Base-by-base conservation (phyloP, 1,284 basidiomycete genomes). In the Rhodofomes roseus region DNA sequence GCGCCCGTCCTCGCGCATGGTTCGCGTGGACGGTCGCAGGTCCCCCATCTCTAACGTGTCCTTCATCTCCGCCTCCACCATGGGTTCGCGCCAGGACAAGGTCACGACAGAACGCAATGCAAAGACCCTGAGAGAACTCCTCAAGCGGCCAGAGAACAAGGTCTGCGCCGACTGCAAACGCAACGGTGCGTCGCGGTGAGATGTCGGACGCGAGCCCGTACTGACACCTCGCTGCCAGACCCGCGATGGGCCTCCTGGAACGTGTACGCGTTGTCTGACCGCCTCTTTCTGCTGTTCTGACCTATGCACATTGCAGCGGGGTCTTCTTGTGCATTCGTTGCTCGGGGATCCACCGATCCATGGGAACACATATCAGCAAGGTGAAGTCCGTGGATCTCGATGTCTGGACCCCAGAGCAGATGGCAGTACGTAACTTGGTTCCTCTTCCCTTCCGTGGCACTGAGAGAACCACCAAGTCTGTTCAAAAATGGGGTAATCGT, bases 181-280 rank as follows among this genome's bases (percentile, higher is more conserved):
- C 65, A 95, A 96, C 74, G 95, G 94, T 92, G 64, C 55, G 84
- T 69, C 14, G 50, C 50, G 31, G 50, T 34, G 20, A 52, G 50
- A 34, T 18, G 8, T 43, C 36, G 58, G 27, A 57, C 51, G 48
- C 31, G 52, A 59, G 48, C 58, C 37, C 20, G 25, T 57, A 60
- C 61, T 57, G 53, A 67, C 31, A 34, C 59, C 34, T 54, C 46
- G 56, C 34, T 56, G 2, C 31, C 67, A 96, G 96, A 98, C 79
- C 93, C 96, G 40, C 82, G 96, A 71, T 99, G 96, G 96, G 96
- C 96, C 22, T 96, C 95, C 1, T 98, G 96, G 93, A 99, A 98
- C 73, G 75, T 98, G 87, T 95, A 73, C 68, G 87, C 72, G 56
- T 62, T 58, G 18, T 36, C n/a, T 40, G 2, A 51, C 59, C 29